These are phyloP conservation scores for Colletotrichum sp. DNA, from an alignment of 2,329 filamentous ascomycete species.

Conservation along the genomic window DNA sequence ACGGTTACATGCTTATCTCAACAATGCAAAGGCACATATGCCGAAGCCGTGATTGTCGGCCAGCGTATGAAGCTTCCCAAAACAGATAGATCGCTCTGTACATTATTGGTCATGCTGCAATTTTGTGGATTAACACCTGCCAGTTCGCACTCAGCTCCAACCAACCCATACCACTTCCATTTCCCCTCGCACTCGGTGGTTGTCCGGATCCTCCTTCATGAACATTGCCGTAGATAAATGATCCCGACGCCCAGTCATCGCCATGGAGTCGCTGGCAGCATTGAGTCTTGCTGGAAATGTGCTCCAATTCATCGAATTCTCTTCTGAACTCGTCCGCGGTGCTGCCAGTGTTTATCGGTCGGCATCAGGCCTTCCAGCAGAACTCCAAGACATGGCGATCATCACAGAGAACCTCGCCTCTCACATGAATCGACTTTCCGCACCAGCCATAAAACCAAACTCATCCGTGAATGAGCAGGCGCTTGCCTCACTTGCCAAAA, in stretches of 20 bases:
- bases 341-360: not conserved
- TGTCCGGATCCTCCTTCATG: too few relatives aligned
- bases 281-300: not conserved
- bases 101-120: slow-evolving; percentile 15
- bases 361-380: not conserved
- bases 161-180: too few relatives aligned
- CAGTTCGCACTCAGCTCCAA: too few relatives aligned
- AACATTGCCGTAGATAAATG: too few relatives aligned
- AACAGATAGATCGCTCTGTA: slow-evolving; percentile 4
- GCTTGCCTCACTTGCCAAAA: not conserved
- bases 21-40: too few relatives aligned
- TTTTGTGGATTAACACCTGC: too few relatives aligned
- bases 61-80: not conserved
- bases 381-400: not conserved
- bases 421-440: not conserved
- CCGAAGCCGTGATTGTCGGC: too few relatives aligned
- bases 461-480: not conserved
- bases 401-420: not conserved
- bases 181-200: too few relatives aligned
- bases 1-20: too few relatives aligned
- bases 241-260: not conserved
- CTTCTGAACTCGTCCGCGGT: not conserved
- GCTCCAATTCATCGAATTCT: not conserved
- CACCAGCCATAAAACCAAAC: not conserved
- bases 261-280: not conserved